Base-by-base conservation (phyloP, 768 basidiomycete species). In the Boletus subparvulus region DNA sequence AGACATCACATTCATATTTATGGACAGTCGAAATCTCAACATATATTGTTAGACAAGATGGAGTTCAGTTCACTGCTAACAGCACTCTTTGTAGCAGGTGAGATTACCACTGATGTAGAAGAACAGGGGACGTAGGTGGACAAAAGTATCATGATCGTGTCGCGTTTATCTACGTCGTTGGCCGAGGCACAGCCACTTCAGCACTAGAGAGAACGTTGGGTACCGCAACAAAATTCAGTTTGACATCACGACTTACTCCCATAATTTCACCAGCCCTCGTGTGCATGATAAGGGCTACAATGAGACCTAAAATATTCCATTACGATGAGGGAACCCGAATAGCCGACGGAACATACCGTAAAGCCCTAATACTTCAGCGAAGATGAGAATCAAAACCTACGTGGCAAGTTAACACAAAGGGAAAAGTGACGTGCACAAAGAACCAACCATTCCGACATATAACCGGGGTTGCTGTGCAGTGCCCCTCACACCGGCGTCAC, bases 381-480 rank as follows among this genome's bases (percentile, higher is more conserved):
- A 97, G 83, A 98, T 99, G 77, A 99, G 91, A 73, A 99, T 98
- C 58, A 98, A 82, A 63, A 97, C 96, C 93, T 90, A 55, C 5
- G 42, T 26, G 19, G 50, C 33, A 21, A 36, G 56, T 64, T 41
- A 55, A 40, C 19, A 45, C 26, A 26, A 35, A 47, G 28, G 37
- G 36, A 41, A 21, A n/a, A 55, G n/a, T 9, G 37, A 50, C 5
- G 6, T 24, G 35, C 13, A 43, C 3, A 46, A 32, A 48, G 28
- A 33, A 69, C 84, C 7, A 21, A 88, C 90, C 94, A 96, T 98
- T 69, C 92, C 91, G 65, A 97, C 94, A 75, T 89, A 96, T 64
- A 97, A 79, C 66, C 92, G 79, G 50, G 94, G 92, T 77, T 98
- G 95, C 74, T 98, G 96, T 45, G 95, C 96, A 51, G 95, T 97